Evolutionary conservation across 2,329 filamentous ascomycete species (phyloP).

Genomic region (Pseudogymnoascus sp.): DNA sequence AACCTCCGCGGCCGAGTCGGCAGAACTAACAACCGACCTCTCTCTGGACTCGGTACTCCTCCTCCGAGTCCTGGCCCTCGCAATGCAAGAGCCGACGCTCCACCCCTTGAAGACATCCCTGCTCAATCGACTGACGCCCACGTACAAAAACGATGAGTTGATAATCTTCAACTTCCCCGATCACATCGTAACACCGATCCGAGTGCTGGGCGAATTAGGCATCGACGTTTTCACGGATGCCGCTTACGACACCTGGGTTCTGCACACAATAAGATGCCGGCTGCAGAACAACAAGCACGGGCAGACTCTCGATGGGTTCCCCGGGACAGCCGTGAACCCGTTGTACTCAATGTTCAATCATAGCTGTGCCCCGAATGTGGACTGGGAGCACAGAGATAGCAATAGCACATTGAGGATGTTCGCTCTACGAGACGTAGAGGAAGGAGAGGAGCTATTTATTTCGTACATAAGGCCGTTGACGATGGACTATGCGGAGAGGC

Average conservation of each 20-base stretch:
- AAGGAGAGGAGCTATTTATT: slow-evolving; percentile 22
- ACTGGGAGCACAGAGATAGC: slow-evolving; percentile 22
- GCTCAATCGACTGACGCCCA: slow-evolving; percentile 25
- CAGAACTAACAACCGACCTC: slow-evolving; percentile 17
- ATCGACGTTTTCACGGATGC: slow-evolving; percentile 24
- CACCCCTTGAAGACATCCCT: slow-evolving; percentile 25
- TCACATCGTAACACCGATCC: slow-evolving; percentile 23
- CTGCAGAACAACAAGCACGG: slow-evolving; percentile 30
- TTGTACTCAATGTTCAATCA: slow-evolving; percentile 29
- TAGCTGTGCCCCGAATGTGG: slow-evolving; percentile 27
- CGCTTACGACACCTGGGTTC: slow-evolving; percentile 25
- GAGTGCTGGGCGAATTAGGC: slow-evolving; percentile 24
- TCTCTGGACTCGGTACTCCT: slow-evolving; percentile 24
- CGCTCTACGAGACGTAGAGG: slow-evolving; percentile 17
- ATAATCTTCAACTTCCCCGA: slow-evolving; percentile 26
- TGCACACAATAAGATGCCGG: slow-evolving; percentile 27
- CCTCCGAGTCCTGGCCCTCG: slow-evolving; percentile 24
- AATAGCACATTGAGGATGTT: slow-evolving; percentile 23
- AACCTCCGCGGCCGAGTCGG: slow-evolving; percentile 16
- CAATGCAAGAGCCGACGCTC: slow-evolving; percentile 18
- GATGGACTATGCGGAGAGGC: slow-evolving; percentile 11
- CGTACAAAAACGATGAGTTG: slow-evolving; percentile 22
- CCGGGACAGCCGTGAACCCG: slow-evolving; percentile 25
- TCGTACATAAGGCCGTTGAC: slow-evolving; percentile 19
- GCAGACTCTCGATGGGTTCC: slow-evolving; percentile 19